phyloP scores from a whole-genome alignment of 1,284 basidiomycete species.

The Serendipita sp. region DNA sequence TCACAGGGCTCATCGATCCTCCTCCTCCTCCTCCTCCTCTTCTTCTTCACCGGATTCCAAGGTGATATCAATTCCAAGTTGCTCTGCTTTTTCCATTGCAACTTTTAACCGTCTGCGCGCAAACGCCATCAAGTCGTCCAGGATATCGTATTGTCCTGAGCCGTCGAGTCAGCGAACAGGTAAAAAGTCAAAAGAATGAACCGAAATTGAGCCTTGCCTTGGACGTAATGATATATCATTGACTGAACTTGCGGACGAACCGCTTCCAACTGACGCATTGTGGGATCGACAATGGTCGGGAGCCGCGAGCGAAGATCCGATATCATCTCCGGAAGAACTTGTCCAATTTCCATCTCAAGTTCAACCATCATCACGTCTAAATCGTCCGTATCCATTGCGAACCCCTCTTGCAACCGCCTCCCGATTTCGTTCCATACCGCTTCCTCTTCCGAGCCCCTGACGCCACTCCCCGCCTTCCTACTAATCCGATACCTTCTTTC shows the following conservation, averaged over 20 bases:
- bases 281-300: slow-evolving; percentile 38
- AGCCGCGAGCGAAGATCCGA: slow-evolving; percentile 34
- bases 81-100: neutral
- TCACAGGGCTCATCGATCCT: no score
- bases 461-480: slow-evolving; percentile 31
- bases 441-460: slow-evolving; percentile 27
- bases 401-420: slow-evolving; percentile 24
- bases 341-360: slow-evolving; percentile 47
- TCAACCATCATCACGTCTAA: slow-evolving; percentile 27
- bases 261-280: slow-evolving; percentile 21
- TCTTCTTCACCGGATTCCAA: slow-evolving; percentile 9
- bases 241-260: slow-evolving; percentile 15
- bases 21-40: neutral
- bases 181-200: neutral
- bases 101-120: neutral
- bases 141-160: slow-evolving; percentile 15
- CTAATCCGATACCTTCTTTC: slow-evolving; percentile 15
- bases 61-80: slow-evolving; percentile 11
- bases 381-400: slow-evolving; percentile 20
- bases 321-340: slow-evolving; percentile 28
- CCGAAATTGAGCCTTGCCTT: slow-evolving; percentile 10
- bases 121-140: slow-evolving; percentile 12
- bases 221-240: slow-evolving; percentile 15
- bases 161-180: neutral
- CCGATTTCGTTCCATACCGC: slow-evolving; percentile 47